Evolutionary conservation across 2,329 filamentous ascomycete species (phyloP), one percentile per base, ranked within the genome.

Genomic region (Lecanosticta acicola): DNA sequence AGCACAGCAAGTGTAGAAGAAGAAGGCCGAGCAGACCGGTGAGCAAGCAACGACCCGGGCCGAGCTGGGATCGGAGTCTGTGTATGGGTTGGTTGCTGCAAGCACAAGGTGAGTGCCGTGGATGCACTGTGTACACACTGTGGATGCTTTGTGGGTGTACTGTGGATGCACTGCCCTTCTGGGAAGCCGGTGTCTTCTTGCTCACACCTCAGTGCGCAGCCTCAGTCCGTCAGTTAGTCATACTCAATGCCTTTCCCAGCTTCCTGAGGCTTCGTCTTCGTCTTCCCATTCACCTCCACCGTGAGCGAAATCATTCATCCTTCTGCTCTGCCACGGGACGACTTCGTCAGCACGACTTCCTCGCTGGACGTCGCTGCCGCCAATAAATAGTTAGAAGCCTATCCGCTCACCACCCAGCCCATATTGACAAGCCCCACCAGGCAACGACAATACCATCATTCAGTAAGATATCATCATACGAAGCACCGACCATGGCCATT

Each of bases 401-500:
- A n/a, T n/a, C n/a, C n/a, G n/a, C n/a, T n/a, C n/a, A n/a, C n/a
- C n/a, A n/a, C n/a, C n/a, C n/a, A n/a, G n/a, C n/a, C n/a, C n/a
- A n/a, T n/a, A n/a, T n/a, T n/a, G n/a, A n/a, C n/a, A n/a, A n/a
- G n/a, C n/a, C n/a, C n/a, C n/a, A n/a, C n/a, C n/a, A n/a, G n/a
- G 24, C 24, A 5, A 11, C 24, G 7, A 29, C 5, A 11, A 29
- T 29, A 29, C 24, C 24, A 29, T 29, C 24, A 29, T 19, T 37
- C 17, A 19, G 18, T 17, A 17, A 17, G 17, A 37, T 19, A 18
- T 37, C 35, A 17, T 5, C 11, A 9, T 19, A 16, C 14, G 35
- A 8, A 37, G 33, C 17, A 34, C 32, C 13, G n/a, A 19, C 47
- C 50, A 57, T 57, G 57, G 49, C 54, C 18, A 38, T 55, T 40